Evolutionary conservation across 2,329 filamentous ascomycete species (phyloP), one percentile per base, ranked within the genome.

Genomic region (Alternaria brassicicola): DNA sequence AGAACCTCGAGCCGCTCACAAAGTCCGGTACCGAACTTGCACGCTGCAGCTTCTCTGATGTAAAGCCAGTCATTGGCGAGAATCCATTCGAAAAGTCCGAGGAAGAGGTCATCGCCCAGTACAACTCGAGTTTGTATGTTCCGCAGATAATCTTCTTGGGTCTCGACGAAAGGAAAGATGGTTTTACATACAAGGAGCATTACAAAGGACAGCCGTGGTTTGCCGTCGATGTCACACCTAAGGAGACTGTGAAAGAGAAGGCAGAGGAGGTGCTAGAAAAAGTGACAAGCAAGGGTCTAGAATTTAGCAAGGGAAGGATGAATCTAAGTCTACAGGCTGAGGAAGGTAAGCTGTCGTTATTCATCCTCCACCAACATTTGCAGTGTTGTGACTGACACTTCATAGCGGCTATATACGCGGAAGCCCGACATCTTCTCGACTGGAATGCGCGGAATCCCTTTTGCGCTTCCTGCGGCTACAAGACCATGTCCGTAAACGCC

Each of bases 401-500:
- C 12, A 17, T 62, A 95, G 95, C 93, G 58, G 92, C 93, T 48
- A 90, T 97, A 43, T 97, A 93, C 68, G 94, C 92, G 13, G 92
- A 97, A 78, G 91, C 93, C 7, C 88, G 94, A 54, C 90, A 93
- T 43, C 83, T 97, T 25, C 82, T 96, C 33, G 95, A 98, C 80
- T 99, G 95, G 95, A 98, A 99, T 79, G 84, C 84, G 25, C 90
- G 94, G 50, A 97, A 96, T 78, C 90, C 89, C 28, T 99, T 92
- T 83, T 99, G 95, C 77, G 93, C 88, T 30, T 89, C 89, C 55
- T 99, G 95, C 78, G 94, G 95, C 31, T 86, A 91, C 71, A 87
- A 85, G 23, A 98, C 93, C 0, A 81, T 97, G 59, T 90, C 89
- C 17, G 83, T 91, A 25, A 89, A 93, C 69, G 90, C 88, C 4